Base-by-base conservation (phyloP, 2,329 filamentous ascomycete species). In the Sporothrix pseudoabietina region DNA sequence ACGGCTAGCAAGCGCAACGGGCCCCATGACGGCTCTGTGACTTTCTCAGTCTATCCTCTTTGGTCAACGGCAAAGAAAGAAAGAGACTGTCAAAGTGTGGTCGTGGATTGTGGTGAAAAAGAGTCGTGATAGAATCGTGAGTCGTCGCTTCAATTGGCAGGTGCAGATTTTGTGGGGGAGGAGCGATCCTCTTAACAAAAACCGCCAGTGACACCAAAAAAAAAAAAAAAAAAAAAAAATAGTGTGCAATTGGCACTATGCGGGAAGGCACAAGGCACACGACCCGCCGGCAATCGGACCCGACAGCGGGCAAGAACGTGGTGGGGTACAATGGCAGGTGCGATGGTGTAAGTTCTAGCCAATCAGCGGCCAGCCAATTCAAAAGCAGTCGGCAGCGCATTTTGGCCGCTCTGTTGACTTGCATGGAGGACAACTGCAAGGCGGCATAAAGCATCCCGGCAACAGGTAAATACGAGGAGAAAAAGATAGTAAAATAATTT, bases 1-100 rank as follows among this genome's bases (percentile, higher is more conserved):
- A 77, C 85, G 84, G 77, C 83, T 82, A 77, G 83, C 84, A 77
- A 86, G 80, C 79, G 85, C 82, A 81, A 87, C 85, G 81, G 85
- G 81, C 80, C 84, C 84, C 85, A 87, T 87, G 72, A 71, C 78
- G 68, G 74, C 74, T 75, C 69, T 69, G 54, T 71, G 71, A 71
- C 72, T 59, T 75, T 52, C 57, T 65, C 57, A 22, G 47, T 71
- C 52, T 44, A 52, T 61, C 72, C 59, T 63, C 54, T 49, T 54
- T 26, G 32, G 9, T 41, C 41, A 26, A 30, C 2, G 14, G 26
- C 22, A 16, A 41, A 71, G n/a, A n/a, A 63, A 63, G 59, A 44
- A 32, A 69, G 54, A 65, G 68, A 52, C 47, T 5, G n/a, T 26
- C 41, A 14, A 63, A 44, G 49, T 41, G 47, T 66, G 26, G 49